Evolutionary conservation across 345 rosid genomes (phyloP).

Genomic region (Syzygium jambos): DNA sequence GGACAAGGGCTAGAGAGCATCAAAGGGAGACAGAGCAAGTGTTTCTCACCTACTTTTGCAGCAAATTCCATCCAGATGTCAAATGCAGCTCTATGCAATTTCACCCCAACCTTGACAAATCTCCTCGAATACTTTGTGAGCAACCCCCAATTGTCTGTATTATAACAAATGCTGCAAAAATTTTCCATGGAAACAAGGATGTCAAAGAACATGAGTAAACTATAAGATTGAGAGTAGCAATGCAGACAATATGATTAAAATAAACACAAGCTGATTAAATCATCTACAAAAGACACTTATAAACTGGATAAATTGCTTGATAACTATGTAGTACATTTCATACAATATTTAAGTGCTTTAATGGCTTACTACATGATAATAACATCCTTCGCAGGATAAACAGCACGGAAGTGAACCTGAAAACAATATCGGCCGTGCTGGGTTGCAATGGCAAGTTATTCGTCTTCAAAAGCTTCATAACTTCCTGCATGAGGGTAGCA

Average conservation of each 20-base stretch:
- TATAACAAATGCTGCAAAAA: conserved; percentile 53
- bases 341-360: neutral
- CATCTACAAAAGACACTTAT: neutral
- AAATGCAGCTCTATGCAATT: too few relatives aligned
- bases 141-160: conserved; percentile 50
- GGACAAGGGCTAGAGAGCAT: too few relatives aligned
- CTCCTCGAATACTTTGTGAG: neutral
- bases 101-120: too few relatives aligned
- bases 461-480: too few relatives aligned
- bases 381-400: neutral
- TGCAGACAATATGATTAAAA: neutral
- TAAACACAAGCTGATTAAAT: neutral
- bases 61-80: too few relatives aligned
- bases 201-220: neutral
- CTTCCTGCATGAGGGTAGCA: conserved; percentile 47
- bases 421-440: too few relatives aligned
- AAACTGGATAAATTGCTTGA: neutral
- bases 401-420: too few relatives aligned
- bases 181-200: neutral
- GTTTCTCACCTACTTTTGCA: too few relatives aligned
- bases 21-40: too few relatives aligned
- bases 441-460: too few relatives aligned
- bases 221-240: neutral
- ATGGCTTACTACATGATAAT: neutral
- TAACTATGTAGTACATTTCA: neutral